Evolutionary conservation across 331 rosid species (phyloP).

Genomic region (Erythrophleum ivorense): DNA sequence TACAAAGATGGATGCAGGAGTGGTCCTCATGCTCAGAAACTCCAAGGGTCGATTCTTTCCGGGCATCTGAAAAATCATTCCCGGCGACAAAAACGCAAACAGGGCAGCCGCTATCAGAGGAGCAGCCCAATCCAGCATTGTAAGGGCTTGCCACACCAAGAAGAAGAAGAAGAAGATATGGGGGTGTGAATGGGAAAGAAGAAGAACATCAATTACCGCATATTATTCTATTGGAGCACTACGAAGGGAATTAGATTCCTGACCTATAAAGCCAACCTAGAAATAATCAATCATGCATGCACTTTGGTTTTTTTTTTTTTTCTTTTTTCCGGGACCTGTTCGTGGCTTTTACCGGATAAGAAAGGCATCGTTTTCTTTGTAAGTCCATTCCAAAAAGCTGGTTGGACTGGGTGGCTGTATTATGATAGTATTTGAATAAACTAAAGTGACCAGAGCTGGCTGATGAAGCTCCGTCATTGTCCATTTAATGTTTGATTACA

Average conservation of each 20-base stretch:
- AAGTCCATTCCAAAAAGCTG: constrained; percentile 33
- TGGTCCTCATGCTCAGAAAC: constrained; percentile 91
- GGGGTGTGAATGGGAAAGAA: not conserved
- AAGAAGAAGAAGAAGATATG: constrained; percentile 1
- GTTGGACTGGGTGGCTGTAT: constrained; percentile 17
- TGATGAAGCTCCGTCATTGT: constrained; percentile 34
- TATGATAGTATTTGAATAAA: constrained; percentile 8
- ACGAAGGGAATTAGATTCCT: constrained; percentile 59
- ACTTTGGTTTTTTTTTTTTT: constrained; percentile 38
- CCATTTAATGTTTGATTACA: constrained; percentile 29
- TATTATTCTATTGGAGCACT: constrained; percentile 19
- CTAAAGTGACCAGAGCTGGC: constrained; percentile 18
- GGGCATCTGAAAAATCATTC: constrained; percentile 86
- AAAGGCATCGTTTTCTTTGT: constrained; percentile 54
- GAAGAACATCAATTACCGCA: not conserved
- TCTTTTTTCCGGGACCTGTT: constrained; percentile 38
- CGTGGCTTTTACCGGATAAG: constrained; percentile 47
- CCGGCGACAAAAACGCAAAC: constrained; percentile 82
- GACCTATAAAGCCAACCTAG: constrained; percentile 46
- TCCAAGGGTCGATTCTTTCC: constrained; percentile 69
- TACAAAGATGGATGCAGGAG: constrained; percentile 76
- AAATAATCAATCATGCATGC: constrained; percentile 37
- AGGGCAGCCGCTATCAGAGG: constrained; percentile 81
- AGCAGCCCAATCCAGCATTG: constrained; percentile 84
- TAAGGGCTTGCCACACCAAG: not conserved